These are phyloP conservation scores for Vaccinium myrtillus DNA, from an alignment of 148 eudicot species.

Conservation along the genomic window DNA sequence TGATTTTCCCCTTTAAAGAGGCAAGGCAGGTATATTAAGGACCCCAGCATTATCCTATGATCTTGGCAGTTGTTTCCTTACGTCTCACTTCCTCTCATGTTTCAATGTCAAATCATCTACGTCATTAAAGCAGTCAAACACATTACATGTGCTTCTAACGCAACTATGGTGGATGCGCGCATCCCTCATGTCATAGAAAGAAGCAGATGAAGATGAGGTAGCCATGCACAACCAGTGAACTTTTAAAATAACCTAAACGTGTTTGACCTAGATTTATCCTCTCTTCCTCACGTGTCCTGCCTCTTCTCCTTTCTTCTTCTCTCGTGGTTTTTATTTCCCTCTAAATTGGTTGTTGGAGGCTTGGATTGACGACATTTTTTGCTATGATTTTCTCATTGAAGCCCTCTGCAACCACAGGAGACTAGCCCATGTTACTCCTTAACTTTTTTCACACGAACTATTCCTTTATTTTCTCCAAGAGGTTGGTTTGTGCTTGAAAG, in stretches of 20 bases:
- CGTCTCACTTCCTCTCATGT: neutral
- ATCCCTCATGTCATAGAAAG: neutral
- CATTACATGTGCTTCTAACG: neutral
- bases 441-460: too few species aligned
- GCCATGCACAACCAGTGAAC: neutral
- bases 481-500: too few species aligned
- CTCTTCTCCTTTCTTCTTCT: neutral
- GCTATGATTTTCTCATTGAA: neutral
- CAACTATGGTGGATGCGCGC: neutral
- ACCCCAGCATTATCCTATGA: neutral
- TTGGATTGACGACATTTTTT: neutral
- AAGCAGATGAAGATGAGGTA: neutral
- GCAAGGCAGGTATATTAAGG: neutral
- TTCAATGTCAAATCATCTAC: neutral
- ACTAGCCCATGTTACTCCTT: too few species aligned
- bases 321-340: neutral
- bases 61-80: neutral
- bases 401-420: neutral
- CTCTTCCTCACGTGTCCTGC: neutral
- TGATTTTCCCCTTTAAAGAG: neutral
- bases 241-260: neutral
- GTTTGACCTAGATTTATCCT: neutral
- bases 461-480: too few species aligned
- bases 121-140: neutral
- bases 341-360: neutral